Evolutionary conservation across 306 rosid genomes (phyloP), one percentile per base, ranked within the genome.

Genomic region (Dalbergia cochinchinensis): DNA sequence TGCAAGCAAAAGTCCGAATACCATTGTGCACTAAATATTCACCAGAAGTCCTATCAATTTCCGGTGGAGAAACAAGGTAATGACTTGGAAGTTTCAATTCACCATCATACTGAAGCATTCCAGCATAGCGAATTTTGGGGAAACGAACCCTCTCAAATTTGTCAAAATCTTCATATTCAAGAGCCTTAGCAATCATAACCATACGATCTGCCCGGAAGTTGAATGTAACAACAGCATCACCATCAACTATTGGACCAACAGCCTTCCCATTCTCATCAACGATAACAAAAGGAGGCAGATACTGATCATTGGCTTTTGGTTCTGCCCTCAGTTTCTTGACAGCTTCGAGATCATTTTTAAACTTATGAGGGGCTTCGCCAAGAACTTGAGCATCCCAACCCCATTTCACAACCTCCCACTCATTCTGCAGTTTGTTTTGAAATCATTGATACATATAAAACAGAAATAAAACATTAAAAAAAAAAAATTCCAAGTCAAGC

Each of bases 341-440:
- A 71, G 96, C 99, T 80, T 96, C 99, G 80, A 93, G 51, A 16
- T 90, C 92, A 83, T 8, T 91, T 74, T 18, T 89, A 76, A 96
- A 93, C 76, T 96, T 91, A 80, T 87, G 6, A 53, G 99, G 97
- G 31, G 98, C 99, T 89, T 96, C 97, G 45, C 99, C 99, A 62
- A 96, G 99, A 85, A 96, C 99, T 82, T 93, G 98, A 65, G 99
- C 99, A 87, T 96, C 92, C 99, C 98, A 96, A n/a, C 99, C 99
- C 50, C 99, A 89, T 73, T 96, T 96, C 84, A 96, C 97, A 31
- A 96, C 99, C 18, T 48, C 55, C 99, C 99, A 96, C 66, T 96
- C 99, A 83, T 96, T 96, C 99, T 96, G 91, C 69, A 91, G 64
- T 59, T 78, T 39, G 73, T 73, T 68, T 50, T 14, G 34, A 60